Base-by-base conservation (phyloP, 495 filamentous ascomycete genomes). In the Parmelia sp. region DNA sequence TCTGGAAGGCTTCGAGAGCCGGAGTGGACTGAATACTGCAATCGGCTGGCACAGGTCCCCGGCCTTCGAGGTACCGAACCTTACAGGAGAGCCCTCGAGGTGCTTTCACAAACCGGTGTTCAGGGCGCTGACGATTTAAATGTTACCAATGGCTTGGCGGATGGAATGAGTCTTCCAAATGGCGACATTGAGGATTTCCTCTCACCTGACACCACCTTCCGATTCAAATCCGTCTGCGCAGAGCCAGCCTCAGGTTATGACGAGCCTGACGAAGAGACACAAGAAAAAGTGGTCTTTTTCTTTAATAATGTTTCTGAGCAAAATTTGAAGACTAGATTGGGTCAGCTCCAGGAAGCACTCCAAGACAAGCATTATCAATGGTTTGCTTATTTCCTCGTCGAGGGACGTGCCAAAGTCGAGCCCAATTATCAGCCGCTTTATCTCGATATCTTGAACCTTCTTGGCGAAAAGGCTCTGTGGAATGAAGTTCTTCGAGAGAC, bases 321-420 rank as follows among this genome's bases (percentile, higher is more conserved):
- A 27, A 97, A 96, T 61, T 80, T 97, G 14, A 86, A 89, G 39
- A 80, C 85, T 37, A 97, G 96, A 72, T 84, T 90, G 66, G 79
- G 79, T 45, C 91, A 94, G 61, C 81, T 99, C 25, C 86, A 82
- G 42, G 87, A 93, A 40, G 84, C 88, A 35, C 71, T 97, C 58
- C 83, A 90, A 49, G 85, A 89, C 60, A 83, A 86, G 63, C 88
- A 96, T 71, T 88, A 93, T 69, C 90, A 94, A 72, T 99, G 94
- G 94, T 97, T 99, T 69, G 94, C 94, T 12, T 84, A 84, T 23
- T 95, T 96, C 72, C 77, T 99, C n/a, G 94, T 99, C 15, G 92
- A 96, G 70, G 89, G 96, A 73, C 91, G 93, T 19, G 95, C 94
- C 15, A 97, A 96, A 76, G 82, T 94, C 77, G 92, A 99, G 71